Conservation (phyloP, 1,284 basidiomycete species). For the Ganoderma multipileum region DNA sequence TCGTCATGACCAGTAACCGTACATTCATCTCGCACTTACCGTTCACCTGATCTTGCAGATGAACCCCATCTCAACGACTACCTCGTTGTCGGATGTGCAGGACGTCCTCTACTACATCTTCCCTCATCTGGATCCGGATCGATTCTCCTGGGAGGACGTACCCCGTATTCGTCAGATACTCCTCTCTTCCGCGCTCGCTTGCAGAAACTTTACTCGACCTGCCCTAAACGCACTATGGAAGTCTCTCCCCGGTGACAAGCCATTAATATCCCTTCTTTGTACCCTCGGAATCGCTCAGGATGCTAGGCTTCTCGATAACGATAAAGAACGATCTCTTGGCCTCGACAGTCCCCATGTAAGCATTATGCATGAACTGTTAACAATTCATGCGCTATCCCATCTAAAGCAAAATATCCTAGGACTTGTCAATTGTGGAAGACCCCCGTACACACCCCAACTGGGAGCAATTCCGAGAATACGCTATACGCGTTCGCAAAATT, state of each 20-base stretch:
- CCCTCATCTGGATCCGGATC: constrained; percentile 3
- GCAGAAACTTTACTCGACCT: background rate
- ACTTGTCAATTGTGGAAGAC: background rate
- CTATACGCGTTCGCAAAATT: background rate
- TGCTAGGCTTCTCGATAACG: background rate
- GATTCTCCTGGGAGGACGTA: background rate
- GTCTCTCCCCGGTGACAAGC: background rate
- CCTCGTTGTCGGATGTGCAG: constrained; percentile 4
- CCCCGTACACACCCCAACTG: background rate
- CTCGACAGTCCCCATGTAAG: background rate
- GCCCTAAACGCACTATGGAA: background rate
- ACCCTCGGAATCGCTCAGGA: background rate
- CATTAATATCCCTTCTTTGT: background rate
- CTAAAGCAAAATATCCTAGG: background rate
- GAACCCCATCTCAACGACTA: background rate
- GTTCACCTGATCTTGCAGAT: background rate
- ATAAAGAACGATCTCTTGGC: background rate
- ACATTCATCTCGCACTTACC: no score
- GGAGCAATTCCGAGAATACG: background rate
- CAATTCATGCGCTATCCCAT: background rate
- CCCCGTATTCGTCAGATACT: background rate
- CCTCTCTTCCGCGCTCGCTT: background rate
- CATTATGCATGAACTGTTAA: background rate
- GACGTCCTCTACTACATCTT: constrained; percentile 14
- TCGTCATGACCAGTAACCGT: no score